Evolutionary conservation across 2,329 filamentous ascomycete species (phyloP).

Genomic region (Gliomastix tumulicola): DNA sequence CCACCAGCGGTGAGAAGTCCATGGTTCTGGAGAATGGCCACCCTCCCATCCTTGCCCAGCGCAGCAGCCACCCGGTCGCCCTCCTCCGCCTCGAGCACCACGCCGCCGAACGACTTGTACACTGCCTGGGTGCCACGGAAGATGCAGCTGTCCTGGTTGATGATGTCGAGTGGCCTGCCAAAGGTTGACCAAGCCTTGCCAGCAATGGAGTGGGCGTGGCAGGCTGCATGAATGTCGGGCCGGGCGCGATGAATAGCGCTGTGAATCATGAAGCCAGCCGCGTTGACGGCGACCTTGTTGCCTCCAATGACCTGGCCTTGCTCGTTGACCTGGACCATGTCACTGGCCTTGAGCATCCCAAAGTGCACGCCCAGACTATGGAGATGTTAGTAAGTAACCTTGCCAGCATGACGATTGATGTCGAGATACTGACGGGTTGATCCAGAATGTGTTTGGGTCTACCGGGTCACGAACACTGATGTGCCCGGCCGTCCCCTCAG

Average conservation of each 20-base stretch:
- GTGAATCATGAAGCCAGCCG: slow-evolving; percentile 57
- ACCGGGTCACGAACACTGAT: slow-evolving; percentile 59
- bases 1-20: slow-evolving; percentile 55
- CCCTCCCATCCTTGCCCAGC: slow-evolving; percentile 43
- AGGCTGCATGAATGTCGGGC: slow-evolving; percentile 52
- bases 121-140: slow-evolving; percentile 53
- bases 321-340: slow-evolving; percentile 57
- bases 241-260: slow-evolving; percentile 52
- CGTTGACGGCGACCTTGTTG: slow-evolving; percentile 49
- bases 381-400: not conserved
- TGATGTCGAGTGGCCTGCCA: slow-evolving; percentile 49
- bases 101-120: slow-evolving; percentile 54
- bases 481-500: slow-evolving; percentile 58
- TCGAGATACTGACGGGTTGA: slow-evolving; percentile 40
- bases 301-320: slow-evolving; percentile 53
- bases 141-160: slow-evolving; percentile 52
- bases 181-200: slow-evolving; percentile 59
- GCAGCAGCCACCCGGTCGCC: slow-evolving; percentile 49
- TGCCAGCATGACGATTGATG: not conserved
- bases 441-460: slow-evolving; percentile 54
- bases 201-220: slow-evolving; percentile 51
- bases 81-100: slow-evolving; percentile 56
- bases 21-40: slow-evolving; percentile 56
- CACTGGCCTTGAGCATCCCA: slow-evolving; percentile 50
- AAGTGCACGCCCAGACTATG: slow-evolving; percentile 48